Evolutionary conservation across 331 rosid species (phyloP), one percentile per base, ranked within the genome.

Genomic region (Rhamnella rubrinervis): DNA sequence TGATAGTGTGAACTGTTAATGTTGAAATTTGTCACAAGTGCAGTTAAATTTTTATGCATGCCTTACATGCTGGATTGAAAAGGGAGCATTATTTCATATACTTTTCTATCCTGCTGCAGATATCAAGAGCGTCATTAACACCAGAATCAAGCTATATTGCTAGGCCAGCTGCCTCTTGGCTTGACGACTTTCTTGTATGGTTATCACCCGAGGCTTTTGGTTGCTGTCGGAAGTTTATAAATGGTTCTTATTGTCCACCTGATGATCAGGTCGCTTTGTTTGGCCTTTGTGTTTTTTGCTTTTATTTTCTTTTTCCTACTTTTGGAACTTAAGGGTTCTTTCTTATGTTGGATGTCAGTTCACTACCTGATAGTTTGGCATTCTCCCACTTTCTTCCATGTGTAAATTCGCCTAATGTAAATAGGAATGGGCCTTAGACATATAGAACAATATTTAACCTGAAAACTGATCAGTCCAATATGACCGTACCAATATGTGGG

Each of bases 111-210:
- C 62, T 21, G 40, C 62, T 84, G 83, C 84, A 93, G 98, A 93
- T 93, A 81, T 87, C 98, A 31, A 87, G 89, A 81, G 96, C 98
- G 46, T 87, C 98, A 46, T 73, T 81, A 84, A 80, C 70, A 31
- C 96, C 97, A 59, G 75, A 85, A 59, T 83, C 93, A 71, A 91
- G 88, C 84, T 87, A 91, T 85, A 93, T 93, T 79, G 92, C 98
- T 67, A 93, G 88, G 76, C 97, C 98, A 74, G 98, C 98, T 64
- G 98, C 98, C 74, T 93, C 98, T 52, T 93, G 98, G 98, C 98
- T 93, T 68, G 98, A 93, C 78, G 98, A 93, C 77, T 93, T 93
- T 81, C 98, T 93, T 52, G 98, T 93, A 61, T 93, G 98, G 98
- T 71, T 88, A 41, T 93, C 98, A 25, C 98, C 98, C 7, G 98